Evolutionary conservation across 1,284 basidiomycete genomes (phyloP), one percentile per base, ranked within the genome.

Genomic region (Meripilus lineatus): DNA sequence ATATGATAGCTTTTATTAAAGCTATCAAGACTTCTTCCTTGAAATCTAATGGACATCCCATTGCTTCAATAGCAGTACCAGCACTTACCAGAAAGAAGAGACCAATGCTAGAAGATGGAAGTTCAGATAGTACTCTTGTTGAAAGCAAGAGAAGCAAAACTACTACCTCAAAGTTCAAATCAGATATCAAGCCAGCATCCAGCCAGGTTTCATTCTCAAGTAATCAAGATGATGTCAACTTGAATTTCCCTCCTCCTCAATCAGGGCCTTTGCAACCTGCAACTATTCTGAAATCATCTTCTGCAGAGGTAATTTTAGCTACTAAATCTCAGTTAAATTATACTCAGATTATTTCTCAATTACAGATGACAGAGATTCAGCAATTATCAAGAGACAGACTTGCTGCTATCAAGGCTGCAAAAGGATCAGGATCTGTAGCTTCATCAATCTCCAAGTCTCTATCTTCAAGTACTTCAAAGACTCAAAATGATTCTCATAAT

Each of bases 1-100:
- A 63, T 14, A 59, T 75, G 53, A 54, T 58, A 50, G 55, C 55
- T 10, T 72, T 71, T 37, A 65, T 75, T 49, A 51, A 50, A 14
- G 61, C 63, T 24, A 13, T 63, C 22, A 57, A 55, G 22, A 43
- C 15, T 4, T 11, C 41, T 1, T 38, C 43, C 2, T 47, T 64
- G 3, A 48, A 48, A 6, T 51, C 49, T 32, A 59, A 61, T 13
- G 23, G 58, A 53, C n/a, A 57, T 58, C 33, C 59, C 6, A 38
- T 54, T 1, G 20, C 41, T 8, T 44, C 49, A 4, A 47, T 54
- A 38, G 47, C 50, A 15, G 10, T 37, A 10, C 15, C 40, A 39
- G 32, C 18, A 23, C 21, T 4, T 25, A 36, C 8, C 32, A 24
- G 26, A 21, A 15, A 11, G 37, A 42, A 24, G 28, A 30, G 28